Percentiles rank a stretch among this genome's conserved stretches.
Evolutionary conservation across 257 asterid species (phyloP).

Genomic region (Solanum neorickii): DNA sequence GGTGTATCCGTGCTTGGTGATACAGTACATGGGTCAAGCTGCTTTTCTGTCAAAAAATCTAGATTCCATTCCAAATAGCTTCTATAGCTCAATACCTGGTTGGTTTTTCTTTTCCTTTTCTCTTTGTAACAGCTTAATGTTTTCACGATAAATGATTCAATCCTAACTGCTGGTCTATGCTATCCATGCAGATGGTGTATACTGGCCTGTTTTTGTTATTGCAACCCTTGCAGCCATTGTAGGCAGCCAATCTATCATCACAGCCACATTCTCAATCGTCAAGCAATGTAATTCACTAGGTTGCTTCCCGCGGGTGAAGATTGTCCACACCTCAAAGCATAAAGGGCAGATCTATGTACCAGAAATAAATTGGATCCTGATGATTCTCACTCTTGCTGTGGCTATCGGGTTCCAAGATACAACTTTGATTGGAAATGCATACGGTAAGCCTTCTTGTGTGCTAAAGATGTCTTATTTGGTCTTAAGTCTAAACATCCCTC

Average conservation of each 20-base stretch:
- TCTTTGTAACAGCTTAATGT: background rate
- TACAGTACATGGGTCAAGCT: slow-evolving; percentile 98
- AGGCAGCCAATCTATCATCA: slow-evolving; percentile 50
- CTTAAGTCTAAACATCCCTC: background rate
- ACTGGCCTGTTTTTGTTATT: slow-evolving; percentile 52
- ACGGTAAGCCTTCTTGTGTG: slow-evolving; percentile 22
- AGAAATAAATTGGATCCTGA: slow-evolving; percentile 58
- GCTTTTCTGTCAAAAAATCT: slow-evolving; percentile 76
- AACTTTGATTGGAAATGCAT: slow-evolving; percentile 51
- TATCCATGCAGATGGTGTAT: slow-evolving; percentile 23
- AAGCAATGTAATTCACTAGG: slow-evolving; percentile 58
- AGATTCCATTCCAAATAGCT: slow-evolving; percentile 39
- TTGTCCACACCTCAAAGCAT: slow-evolving; percentile 53
- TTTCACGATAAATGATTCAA: background rate
- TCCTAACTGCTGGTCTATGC: background rate
- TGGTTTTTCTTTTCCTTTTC: slow-evolving; percentile 2
- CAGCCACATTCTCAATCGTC: slow-evolving; percentile 58
- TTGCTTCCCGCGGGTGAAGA: slow-evolving; percentile 54
- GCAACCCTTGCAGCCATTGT: slow-evolving; percentile 55
- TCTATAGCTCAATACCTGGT: slow-evolving; percentile 84
- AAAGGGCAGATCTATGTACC: slow-evolving; percentile 63
- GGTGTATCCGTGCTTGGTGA: slow-evolving; percentile 80
- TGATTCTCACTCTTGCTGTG: slow-evolving; percentile 44
- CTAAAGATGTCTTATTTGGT: background rate
- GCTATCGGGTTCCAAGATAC: slow-evolving; percentile 51